phyloP scores from a whole-genome alignment of 169 alveolate genomes.

The Eimeria brunetti region DNA sequence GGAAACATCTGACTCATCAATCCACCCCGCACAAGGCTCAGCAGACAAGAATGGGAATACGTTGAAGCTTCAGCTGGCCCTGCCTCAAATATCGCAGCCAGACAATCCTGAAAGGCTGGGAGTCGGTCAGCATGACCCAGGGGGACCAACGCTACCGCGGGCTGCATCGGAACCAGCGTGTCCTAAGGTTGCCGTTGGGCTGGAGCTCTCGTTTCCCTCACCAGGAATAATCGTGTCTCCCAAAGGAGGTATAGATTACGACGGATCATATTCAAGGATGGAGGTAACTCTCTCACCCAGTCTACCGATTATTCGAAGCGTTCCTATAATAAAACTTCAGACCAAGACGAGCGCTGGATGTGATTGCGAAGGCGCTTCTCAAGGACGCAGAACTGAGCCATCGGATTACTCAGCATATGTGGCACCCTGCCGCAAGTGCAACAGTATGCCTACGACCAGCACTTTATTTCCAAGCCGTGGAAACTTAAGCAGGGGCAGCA shows the following conservation, averaged over 20 bases:
- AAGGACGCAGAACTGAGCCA: not conserved
- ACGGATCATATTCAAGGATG: not conserved
- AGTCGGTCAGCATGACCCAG: not conserved
- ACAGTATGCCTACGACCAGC: not conserved
- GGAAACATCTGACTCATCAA: not conserved
- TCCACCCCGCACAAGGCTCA: not conserved
- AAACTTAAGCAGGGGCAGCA: not conserved
- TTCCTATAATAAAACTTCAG: not conserved
- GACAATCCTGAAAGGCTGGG: not conserved
- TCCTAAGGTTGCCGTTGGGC: constrained; percentile 3
- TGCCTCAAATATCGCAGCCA: not conserved
- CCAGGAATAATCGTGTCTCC: not conserved
- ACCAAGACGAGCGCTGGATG: not conserved
- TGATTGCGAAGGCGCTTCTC: not conserved
- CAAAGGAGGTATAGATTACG: not conserved
- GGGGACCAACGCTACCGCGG: constrained; percentile 12
- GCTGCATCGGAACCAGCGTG: not conserved
- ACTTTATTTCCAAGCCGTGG: not conserved
- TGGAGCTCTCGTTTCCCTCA: constrained; percentile 16
- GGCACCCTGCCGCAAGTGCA: not conserved
- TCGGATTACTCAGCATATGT: not conserved
- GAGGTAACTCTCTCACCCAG: not conserved
- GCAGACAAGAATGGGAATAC: not conserved
- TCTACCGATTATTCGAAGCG: not conserved
- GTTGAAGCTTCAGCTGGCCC: not conserved